Evolutionary conservation across 108 stramenopile species (phyloP).

Genomic region (Epithemia pelagica): DNA sequence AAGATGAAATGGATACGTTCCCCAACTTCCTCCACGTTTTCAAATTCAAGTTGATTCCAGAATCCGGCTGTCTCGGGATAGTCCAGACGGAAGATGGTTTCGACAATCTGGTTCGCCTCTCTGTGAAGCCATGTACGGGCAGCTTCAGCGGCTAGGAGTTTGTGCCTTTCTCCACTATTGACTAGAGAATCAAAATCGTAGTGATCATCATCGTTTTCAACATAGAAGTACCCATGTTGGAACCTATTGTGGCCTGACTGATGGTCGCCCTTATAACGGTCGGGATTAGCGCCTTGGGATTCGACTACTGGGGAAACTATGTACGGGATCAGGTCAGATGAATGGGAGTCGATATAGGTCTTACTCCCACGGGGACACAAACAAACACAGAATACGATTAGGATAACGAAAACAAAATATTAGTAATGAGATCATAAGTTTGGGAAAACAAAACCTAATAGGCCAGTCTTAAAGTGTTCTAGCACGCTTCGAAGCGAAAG

Average conservation of each 20-base stretch:
- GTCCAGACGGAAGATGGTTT: background rate
- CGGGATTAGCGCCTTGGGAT: no score
- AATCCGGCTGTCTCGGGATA: background rate
- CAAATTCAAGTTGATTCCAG: background rate
- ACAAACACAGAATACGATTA: no score
- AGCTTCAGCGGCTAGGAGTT: background rate
- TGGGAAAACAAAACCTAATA: no score
- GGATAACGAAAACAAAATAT: no score
- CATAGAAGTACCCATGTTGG: background rate
- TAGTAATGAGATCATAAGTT: no score
- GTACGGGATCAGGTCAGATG: no score
- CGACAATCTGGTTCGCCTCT: background rate
- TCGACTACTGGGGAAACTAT: no score
- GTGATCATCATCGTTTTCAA: background rate
- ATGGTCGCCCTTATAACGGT: background rate
- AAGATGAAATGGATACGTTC: background rate
- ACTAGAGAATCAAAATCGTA: background rate
- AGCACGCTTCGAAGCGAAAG: no score
- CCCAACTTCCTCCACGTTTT: background rate
- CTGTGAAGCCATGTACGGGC: background rate
- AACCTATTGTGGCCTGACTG: background rate
- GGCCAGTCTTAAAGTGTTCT: no score
- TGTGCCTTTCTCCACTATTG: background rate
- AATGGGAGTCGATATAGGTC: no score
- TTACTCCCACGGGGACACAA: no score